Evolutionary conservation across 1,284 basidiomycete genomes (phyloP), one percentile per base, ranked within the genome.

Genomic region (Schizopora paradoxa): DNA sequence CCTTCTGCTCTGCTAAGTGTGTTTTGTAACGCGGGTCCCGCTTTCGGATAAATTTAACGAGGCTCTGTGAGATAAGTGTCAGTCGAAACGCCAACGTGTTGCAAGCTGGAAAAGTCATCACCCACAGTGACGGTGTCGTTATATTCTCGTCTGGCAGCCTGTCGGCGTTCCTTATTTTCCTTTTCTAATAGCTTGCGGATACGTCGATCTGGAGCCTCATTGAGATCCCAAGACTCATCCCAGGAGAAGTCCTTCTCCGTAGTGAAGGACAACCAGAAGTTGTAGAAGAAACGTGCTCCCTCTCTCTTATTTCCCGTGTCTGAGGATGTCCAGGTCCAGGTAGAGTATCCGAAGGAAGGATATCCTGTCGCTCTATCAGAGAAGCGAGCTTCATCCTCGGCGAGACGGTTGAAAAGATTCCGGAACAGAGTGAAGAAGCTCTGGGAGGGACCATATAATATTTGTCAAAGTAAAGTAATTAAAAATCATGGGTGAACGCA

Each of bases 351-450:
- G 60, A 99, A 98, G 1, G 82, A 76, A 0, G 95, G 95, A 53
- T 86, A 86, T 21, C 73, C 66, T 4, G 69, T 56, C 0, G 60
- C 62, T 0, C 58, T 52, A 5, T 61, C 69, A 6, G 71, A 68
- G 49, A 82, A 73, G 40, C 79, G 68, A 5, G 67, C 69, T 63
- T 99, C 96, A 56, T 98, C 93, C 14, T 83, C 78, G 6, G 83
- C 78, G 4, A 99, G 74, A 2, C 93, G 81, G 22, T 76, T 70
- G 64, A 98, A 99, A 1, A 99, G 72, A 51, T 91, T 89, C 16
- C 86, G 79, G 62, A 93, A 99, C 6, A 97, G 81, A 0, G 86
- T 83, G 63, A 81, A 99, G 69, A 98, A 99, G 35, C 91, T 79
- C 90, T 96, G 18, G 18, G 18, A 6, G 29, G 5, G 19, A 36